A percentile compares a stretch with the other conserved stretches of the same genome.
These are phyloP conservation scores for Boletus coccyginus DNA, from an alignment of 768 basidiomycete species.

Conservation along the genomic window DNA sequence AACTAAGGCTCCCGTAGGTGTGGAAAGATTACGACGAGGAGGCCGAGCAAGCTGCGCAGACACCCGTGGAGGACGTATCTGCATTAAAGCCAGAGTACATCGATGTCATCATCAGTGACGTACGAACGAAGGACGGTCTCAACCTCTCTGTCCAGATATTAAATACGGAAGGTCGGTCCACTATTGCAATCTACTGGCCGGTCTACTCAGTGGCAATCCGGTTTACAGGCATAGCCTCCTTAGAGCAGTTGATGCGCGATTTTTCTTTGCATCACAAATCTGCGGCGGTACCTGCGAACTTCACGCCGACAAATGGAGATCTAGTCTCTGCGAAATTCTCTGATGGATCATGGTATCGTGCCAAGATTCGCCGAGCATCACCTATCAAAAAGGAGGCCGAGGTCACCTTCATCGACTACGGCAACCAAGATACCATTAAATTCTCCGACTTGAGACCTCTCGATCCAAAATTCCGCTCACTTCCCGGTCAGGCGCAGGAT, in stretches of 20 bases:
- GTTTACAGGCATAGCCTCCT: constrained; percentile 73
- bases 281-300: constrained; percentile 59
- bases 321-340: constrained; percentile 94
- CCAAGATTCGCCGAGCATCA: constrained; percentile 83
- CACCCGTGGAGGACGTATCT: constrained; percentile 42
- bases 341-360: constrained; percentile 94
- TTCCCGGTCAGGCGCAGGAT: constrained; percentile 93
- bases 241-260: constrained; percentile 93
- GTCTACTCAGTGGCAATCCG: background rate
- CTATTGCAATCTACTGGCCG: background rate
- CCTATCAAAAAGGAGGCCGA: constrained; percentile 91
- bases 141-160: constrained; percentile 91
- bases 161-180: constrained; percentile 76
- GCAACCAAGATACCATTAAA: constrained; percentile 86
- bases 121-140: constrained; percentile 71
- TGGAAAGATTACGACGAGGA: constrained; percentile 85
- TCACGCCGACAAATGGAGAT: constrained; percentile 81
- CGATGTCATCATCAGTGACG: constrained; percentile 90
- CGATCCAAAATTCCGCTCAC: constrained; percentile 83
- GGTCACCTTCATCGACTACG: constrained; percentile 93
- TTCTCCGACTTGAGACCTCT: constrained; percentile 87
- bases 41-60: constrained; percentile 55
- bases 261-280: constrained; percentile 85
- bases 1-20: constrained; percentile 47
- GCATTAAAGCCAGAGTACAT: constrained; percentile 80